Conservation (phyloP, 306 rosid genomes). For the Rosa multiflora region DNA sequence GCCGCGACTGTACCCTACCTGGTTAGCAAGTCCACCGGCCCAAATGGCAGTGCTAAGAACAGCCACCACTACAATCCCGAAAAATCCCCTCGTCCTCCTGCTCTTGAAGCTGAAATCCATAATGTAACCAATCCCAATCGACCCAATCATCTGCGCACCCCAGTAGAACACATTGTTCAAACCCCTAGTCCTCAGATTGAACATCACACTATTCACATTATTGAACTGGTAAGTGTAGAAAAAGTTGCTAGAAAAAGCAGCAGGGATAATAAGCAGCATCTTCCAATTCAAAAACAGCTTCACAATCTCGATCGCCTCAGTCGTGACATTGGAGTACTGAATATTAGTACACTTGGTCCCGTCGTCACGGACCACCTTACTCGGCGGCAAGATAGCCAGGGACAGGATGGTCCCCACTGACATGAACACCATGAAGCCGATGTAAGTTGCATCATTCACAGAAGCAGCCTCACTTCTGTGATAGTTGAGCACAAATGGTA, state of each 20-base stretch:
- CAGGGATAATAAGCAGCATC: constrained; percentile 77
- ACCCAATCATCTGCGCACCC: constrained; percentile 97
- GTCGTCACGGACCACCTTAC: constrained; percentile 68
- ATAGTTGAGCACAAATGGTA: constrained; percentile 69
- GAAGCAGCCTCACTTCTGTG: constrained; percentile 47
- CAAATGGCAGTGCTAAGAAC: constrained; percentile 60
- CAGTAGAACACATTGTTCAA: constrained; percentile 82
- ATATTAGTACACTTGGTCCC: constrained; percentile 64
- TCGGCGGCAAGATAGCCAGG: constrained; percentile 55
- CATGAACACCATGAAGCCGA: constrained; percentile 88
- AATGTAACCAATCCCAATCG: constrained; percentile 67
- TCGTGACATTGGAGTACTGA: constrained; percentile 52
- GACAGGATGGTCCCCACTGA: constrained; percentile 50
- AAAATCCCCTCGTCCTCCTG: constrained; percentile 65
- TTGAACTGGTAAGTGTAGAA: constrained; percentile 87
- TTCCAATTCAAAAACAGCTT: constrained; percentile 70
- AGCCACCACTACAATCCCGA: constrained; percentile 60
- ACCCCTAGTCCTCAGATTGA: constrained; percentile 86
- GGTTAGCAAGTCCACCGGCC: constrained; percentile 84
- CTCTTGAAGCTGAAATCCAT: constrained; percentile 87
- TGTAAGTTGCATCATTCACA: constrained; percentile 83
- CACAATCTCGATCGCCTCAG: constrained; percentile 50
- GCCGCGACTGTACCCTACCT: constrained; percentile 35
- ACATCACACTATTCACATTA: constrained; percentile 61
- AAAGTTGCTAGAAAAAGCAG: constrained; percentile 83